Conservation (phyloP, 768 basidiomycete species). For the Wakefieldia striispora region DNA sequence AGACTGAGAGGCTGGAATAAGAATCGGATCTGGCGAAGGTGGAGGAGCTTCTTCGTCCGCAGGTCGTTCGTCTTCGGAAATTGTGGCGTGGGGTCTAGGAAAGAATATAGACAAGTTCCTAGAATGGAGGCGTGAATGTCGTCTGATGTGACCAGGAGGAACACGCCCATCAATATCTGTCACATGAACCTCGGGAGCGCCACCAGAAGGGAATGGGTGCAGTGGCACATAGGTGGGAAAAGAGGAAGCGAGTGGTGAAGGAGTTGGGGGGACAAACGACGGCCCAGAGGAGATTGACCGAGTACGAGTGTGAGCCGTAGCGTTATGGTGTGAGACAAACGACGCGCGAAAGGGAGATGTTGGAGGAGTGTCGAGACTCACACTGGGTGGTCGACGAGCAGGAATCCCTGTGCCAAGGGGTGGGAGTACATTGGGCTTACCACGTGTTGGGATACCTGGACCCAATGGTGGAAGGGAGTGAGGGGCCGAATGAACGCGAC, state of each 20-base stretch:
- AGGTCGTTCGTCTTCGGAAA: conserved; percentile 62
- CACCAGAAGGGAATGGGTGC: conserved; percentile 22
- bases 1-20: conserved; percentile 41
- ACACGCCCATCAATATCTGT: conserved; percentile 11
- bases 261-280: conserved; percentile 16
- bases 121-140: conserved; percentile 79
- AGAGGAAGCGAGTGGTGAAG: conserved; percentile 30
- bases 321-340: conserved; percentile 13
- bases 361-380: conserved; percentile 26
- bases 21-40: conserved; percentile 41
- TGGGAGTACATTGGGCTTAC: conserved; percentile 16
- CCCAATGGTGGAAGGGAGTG: conserved; percentile 15
- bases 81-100: conserved; percentile 64
- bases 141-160: conserved; percentile 31
- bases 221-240: conserved; percentile 27
- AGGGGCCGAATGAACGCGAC: conserved; percentile 27
- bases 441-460: conserved; percentile 23
- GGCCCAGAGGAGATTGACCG: conserved; percentile 35
- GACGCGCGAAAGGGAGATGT: conserved; percentile 33
- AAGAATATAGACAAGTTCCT: conserved; percentile 92
- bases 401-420: conserved; percentile 26
- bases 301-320: conserved; percentile 24
- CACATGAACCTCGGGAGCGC: conserved; percentile 18
- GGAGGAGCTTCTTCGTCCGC: conserved; percentile 48
- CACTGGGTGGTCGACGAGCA: conserved; percentile 24